Conservation (phyloP, 2,329 filamentous ascomycete species). For the Ophiostoma piceae region DNA sequence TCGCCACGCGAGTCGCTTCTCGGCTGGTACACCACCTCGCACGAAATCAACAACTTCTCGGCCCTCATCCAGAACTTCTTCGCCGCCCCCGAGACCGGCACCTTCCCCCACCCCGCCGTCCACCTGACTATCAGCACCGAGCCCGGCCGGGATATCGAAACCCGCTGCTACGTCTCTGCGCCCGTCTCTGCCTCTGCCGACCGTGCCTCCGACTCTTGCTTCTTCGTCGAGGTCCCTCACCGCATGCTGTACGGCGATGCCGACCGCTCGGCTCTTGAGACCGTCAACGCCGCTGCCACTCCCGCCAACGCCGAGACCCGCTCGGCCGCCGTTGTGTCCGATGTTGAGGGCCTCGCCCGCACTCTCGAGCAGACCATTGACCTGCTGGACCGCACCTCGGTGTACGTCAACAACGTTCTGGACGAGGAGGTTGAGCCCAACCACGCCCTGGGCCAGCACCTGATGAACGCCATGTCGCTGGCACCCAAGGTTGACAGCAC, state of each 20-base stretch:
- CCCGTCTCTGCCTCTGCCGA: constrained; percentile 93
- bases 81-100: constrained; percentile 91
- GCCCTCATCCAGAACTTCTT: constrained; percentile 99
- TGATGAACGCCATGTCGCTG: constrained; percentile 87
- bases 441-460: constrained; percentile 86
- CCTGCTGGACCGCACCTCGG: constrained; percentile 84
- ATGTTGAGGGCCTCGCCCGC: constrained; percentile 83
- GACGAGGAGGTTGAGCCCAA: constrained; percentile 89
- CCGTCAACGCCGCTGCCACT: constrained; percentile 57
- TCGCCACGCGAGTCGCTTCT: constrained; percentile 90
- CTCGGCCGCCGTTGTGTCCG: constrained; percentile 67
- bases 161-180: constrained; percentile 89
- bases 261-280: constrained; percentile 64
- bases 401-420: constrained; percentile 87
- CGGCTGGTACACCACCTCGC: constrained; percentile 96
- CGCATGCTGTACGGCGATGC: constrained; percentile 75
- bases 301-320: constrained; percentile 76
- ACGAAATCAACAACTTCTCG: constrained; percentile 96
- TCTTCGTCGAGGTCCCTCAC: constrained; percentile 96
- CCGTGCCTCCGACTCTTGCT: constrained; percentile 88
- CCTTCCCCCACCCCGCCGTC: constrained; percentile 93
- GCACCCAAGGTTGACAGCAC: constrained; percentile 89
- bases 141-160: constrained; percentile 81
- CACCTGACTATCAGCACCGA: constrained; percentile 93
- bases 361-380: constrained; percentile 81